A percentile compares a stretch with the other conserved stretches of the same genome.
These are phyloP conservation scores for Talaromyces islandicus DNA, from an alignment of 2,329 filamentous ascomycete genomes.

Conservation along the genomic window DNA sequence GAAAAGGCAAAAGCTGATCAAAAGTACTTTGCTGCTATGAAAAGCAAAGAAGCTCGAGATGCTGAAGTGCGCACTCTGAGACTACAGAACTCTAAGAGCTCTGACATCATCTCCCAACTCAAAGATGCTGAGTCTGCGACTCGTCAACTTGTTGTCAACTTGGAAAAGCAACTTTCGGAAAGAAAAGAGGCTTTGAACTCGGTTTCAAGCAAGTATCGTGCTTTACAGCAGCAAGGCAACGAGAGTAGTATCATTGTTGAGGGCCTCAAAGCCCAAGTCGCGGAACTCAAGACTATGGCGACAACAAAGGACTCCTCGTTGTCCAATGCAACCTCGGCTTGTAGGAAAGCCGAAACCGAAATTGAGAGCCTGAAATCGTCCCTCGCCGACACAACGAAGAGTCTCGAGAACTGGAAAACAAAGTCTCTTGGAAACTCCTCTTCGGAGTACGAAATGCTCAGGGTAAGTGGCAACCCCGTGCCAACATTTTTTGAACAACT, in stretches of 20 bases:
- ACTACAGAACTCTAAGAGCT: constrained; percentile 79
- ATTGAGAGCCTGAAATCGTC: constrained; percentile 72
- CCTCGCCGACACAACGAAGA: constrained; percentile 72
- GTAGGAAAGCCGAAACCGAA: constrained; percentile 61
- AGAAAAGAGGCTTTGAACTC: constrained; percentile 71
- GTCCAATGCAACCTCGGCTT: constrained; percentile 56
- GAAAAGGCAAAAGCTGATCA: constrained; percentile 97
- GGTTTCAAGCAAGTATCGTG: constrained; percentile 66
- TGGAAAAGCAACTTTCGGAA: constrained; percentile 87
- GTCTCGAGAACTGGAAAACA: constrained; percentile 76
- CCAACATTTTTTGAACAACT: not conserved
- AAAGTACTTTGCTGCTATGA: constrained; percentile 95
- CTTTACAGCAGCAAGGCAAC: constrained; percentile 63
- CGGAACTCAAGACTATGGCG: constrained; percentile 68
- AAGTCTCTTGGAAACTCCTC: constrained; percentile 77
- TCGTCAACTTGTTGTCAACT: constrained; percentile 67
- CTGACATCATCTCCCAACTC: constrained; percentile 85
- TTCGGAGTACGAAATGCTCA: constrained; percentile 75
- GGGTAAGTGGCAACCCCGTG: constrained; percentile 55
- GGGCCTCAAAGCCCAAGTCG: constrained; percentile 66
- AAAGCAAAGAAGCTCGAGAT: constrained; percentile 80
- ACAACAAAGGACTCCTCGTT: constrained; percentile 68
- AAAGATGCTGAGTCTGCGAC: constrained; percentile 84
- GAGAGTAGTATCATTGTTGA: constrained; percentile 68
- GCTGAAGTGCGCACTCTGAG: constrained; percentile 73